Evolutionary conservation across 352 stramenopile species (phyloP).

Genomic region (Phytopythium mirpurense): DNA sequence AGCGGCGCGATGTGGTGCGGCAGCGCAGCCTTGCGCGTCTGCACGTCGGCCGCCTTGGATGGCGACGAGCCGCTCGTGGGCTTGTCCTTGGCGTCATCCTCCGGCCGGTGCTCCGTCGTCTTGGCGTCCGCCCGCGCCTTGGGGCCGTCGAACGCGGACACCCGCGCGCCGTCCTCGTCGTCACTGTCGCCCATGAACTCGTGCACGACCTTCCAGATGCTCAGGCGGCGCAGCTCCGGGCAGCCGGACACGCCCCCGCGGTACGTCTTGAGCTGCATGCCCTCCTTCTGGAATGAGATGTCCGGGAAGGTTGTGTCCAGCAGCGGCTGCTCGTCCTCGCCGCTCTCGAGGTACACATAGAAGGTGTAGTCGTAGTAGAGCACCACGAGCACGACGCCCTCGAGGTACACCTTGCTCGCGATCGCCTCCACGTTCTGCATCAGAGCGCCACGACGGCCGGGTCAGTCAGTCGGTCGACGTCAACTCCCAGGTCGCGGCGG

Average conservation of each 20-base stretch:
- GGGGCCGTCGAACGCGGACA: not conserved
- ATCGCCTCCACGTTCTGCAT: slow-evolving; percentile 88
- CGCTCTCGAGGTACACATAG: slow-evolving; percentile 89
- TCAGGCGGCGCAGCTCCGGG: slow-evolving; percentile 59
- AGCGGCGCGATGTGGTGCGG: slow-evolving; percentile 77
- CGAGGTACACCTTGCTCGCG: slow-evolving; percentile 92
- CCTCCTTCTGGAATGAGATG: slow-evolving; percentile 85
- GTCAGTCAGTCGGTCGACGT: not conserved
- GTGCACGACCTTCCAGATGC: slow-evolving; percentile 77
- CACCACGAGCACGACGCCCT: slow-evolving; percentile 87
- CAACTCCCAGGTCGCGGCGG: too few relatives aligned
- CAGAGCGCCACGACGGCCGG: not conserved
- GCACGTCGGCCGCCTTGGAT: slow-evolving; percentile 27
- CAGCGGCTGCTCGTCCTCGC: slow-evolving; percentile 87
- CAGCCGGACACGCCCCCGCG: slow-evolving; percentile 62
- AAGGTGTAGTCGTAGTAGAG: slow-evolving; percentile 92
- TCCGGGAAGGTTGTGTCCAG: slow-evolving; percentile 93
- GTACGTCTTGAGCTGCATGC: slow-evolving; percentile 83
- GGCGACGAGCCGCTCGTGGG: slow-evolving; percentile 20
- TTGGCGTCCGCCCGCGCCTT: slow-evolving; percentile 43
- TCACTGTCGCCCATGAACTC: slow-evolving; percentile 47
- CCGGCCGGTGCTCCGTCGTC: slow-evolving; percentile 43
- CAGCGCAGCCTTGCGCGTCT: slow-evolving; percentile 56
- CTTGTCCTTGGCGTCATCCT: slow-evolving; percentile 49
- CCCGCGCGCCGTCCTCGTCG: slow-evolving; percentile 18